Base-by-base conservation (phyloP, 257 asterid genomes). In the Misopates orontium region DNA sequence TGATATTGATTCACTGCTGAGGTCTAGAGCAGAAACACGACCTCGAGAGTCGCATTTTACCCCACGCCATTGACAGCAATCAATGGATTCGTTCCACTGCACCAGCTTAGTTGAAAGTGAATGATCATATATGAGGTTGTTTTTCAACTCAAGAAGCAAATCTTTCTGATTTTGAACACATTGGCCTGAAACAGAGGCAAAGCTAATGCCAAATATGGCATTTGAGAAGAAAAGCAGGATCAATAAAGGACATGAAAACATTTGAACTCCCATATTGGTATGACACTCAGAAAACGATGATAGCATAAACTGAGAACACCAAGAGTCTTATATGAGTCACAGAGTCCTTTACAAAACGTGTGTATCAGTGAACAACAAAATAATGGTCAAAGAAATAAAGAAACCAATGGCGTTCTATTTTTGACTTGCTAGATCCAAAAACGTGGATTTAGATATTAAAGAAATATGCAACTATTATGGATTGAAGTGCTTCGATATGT, bases 51-150 rank as follows among this genome's bases (percentile, higher is more conserved):
- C 85, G 72, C 89, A 88, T 47, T 44, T 42, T 56, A 85, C 80
- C 3, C 91, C 94, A 14, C 53, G 23, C 91, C 96, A 83, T 10
- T 44, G 54, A 25, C 91, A 88, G 80, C 82, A 78, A 44, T 82
- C 83, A 1, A 16, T 45, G 47, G 75, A 56, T 60, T 60, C 73
- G 18, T 71, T 69, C 96, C 94, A 88, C 59, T 41, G 64, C 61
- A 50, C 76, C 45, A 85, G 59, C 75, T 83, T 85, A 23, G 79
- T 67, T 53, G 90, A 82, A 20, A 76, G 15, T 14, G 88, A 82
- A n/a, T 85, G 64, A 66, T 84, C 86, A 55, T 67, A 87, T 0
- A 77, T 77, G 20, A 88, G 87, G 48, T 19, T 77, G 66, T 25
- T 45, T 71, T 57, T 79, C 7, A 87, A 44, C 81, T 76, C 78